Evolutionary conservation across 176 grass and related monocot species (phyloP).

Genomic region (Carex scoparia): DNA sequence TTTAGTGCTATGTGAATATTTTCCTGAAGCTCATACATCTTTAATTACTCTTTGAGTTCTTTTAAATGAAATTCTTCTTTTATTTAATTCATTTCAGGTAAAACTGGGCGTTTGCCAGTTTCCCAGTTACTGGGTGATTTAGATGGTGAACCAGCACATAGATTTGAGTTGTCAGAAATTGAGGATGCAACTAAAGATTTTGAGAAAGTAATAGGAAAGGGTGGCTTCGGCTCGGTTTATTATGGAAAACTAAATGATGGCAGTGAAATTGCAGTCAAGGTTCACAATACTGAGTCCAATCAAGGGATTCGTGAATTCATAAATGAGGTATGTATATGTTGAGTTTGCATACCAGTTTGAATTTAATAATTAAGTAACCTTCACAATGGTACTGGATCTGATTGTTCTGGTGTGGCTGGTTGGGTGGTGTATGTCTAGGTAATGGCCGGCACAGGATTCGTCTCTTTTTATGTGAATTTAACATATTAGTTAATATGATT

Average conservation of each 20-base stretch:
- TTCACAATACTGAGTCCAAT: conserved; percentile 72
- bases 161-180: conserved; percentile 84
- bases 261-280: conserved; percentile 80
- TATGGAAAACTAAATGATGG: conserved; percentile 68
- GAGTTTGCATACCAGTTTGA: not conserved
- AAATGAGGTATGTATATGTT: conserved; percentile 59
- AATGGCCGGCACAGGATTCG: too few relatives aligned
- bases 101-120: conserved; percentile 24
- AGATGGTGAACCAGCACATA: conserved; percentile 60
- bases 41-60: not conserved
- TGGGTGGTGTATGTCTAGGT: too few relatives aligned
- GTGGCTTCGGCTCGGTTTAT: conserved; percentile 91
- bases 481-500: not conserved
- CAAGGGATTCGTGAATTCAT: conserved; percentile 88
- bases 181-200: conserved; percentile 68
- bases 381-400: not conserved
- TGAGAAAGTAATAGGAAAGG: conserved; percentile 63
- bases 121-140: conserved; percentile 54
- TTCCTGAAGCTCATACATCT: not conserved
- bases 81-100: conserved; percentile 32
- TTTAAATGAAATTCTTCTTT: conserved; percentile 24
- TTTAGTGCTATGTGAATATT: not conserved
- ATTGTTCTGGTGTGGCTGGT: not conserved
- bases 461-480: too few relatives aligned
- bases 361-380: too few relatives aligned